Evolutionary conservation across 2,329 filamentous ascomycete genomes (phyloP).

Genomic region (Xylariaceae sp.): DNA sequence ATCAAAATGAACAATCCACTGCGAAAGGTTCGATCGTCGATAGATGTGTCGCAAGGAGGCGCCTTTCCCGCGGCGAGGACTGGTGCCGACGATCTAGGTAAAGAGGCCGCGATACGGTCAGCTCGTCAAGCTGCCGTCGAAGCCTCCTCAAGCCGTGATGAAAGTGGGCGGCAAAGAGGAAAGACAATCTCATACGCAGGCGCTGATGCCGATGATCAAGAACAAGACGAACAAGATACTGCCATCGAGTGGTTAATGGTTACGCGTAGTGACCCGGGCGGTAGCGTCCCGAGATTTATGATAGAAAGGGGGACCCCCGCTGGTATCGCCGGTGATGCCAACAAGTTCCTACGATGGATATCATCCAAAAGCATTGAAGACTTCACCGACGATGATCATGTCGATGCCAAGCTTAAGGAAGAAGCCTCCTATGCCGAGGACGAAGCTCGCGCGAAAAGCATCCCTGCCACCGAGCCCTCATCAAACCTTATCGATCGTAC

Average conservation of each 20-base stretch:
- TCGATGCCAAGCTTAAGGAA: slow-evolving; percentile 11
- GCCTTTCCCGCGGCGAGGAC: slow-evolving; percentile 18
- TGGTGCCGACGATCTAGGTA: slow-evolving; percentile 24
- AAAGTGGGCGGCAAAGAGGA: slow-evolving; percentile 27
- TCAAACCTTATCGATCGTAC: slow-evolving; percentile 7
- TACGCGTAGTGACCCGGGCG: slow-evolving; percentile 80
- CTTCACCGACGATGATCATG: slow-evolving; percentile 20
- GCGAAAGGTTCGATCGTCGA: slow-evolving; percentile 36
- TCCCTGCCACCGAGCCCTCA: slow-evolving; percentile 16
- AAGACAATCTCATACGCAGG: slow-evolving; percentile 20
- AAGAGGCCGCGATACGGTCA: slow-evolving; percentile 37
- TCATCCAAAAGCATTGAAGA: slow-evolving; percentile 32
- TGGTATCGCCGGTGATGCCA: slow-evolving; percentile 70
- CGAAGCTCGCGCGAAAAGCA: slow-evolving; percentile 11
- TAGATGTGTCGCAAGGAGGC: slow-evolving; percentile 31
- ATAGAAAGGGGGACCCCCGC: slow-evolving; percentile 82
- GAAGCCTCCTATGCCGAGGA: slow-evolving; percentile 24
- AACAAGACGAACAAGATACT: slow-evolving; percentile 28
- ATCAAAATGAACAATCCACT: slow-evolving; percentile 49
- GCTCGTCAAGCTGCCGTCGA: slow-evolving; percentile 22
- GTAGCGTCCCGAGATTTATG: slow-evolving; percentile 81
- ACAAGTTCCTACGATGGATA: slow-evolving; percentile 75
- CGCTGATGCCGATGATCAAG: slow-evolving; percentile 15
- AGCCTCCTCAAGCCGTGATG: slow-evolving; percentile 15
- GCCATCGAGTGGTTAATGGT: slow-evolving; percentile 87